These are phyloP conservation scores for Botrytis sinoallii DNA, from an alignment of 2,329 filamentous ascomycete species.

Conservation along the genomic window DNA sequence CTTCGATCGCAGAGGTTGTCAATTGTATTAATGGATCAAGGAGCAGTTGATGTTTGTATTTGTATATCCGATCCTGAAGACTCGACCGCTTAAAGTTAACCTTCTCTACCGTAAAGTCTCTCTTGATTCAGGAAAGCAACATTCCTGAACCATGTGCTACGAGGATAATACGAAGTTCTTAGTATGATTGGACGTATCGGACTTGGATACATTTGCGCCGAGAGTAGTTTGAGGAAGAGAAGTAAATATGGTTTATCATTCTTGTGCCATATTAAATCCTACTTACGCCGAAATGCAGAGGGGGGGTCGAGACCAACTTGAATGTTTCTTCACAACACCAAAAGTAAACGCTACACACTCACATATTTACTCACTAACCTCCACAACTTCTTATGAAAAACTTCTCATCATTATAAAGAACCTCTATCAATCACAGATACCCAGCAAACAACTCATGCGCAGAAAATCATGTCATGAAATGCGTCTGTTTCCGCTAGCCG, in stretches of 20 bases:
- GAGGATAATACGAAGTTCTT: background rate
- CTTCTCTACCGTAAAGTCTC: no score
- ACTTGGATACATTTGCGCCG: background rate
- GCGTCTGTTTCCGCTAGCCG: background rate
- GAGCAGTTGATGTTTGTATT: background rate
- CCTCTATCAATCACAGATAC: background rate
- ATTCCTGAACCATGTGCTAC: accelerated
- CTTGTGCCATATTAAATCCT: background rate
- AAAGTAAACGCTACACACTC: background rate
- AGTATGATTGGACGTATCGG: background rate
- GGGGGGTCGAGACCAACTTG: background rate
- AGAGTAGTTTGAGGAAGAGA: background rate
- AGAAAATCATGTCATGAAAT: background rate
- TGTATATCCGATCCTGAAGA: background rate
- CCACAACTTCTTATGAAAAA: no score
- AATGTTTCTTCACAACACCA: background rate
- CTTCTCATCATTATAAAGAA: background rate
- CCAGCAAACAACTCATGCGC: background rate
- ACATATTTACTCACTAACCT: no score
- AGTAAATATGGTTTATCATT: accelerated
- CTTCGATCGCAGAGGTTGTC: background rate
- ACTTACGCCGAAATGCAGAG: background rate
- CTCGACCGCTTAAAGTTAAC: background rate
- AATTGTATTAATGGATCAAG: background rate
- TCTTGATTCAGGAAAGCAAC: no score